Evolutionary conservation across 1,139 yeast genomes (phyloP), one percentile per base, ranked within the genome.

Genomic region (Lizanozyma gosingica): DNA sequence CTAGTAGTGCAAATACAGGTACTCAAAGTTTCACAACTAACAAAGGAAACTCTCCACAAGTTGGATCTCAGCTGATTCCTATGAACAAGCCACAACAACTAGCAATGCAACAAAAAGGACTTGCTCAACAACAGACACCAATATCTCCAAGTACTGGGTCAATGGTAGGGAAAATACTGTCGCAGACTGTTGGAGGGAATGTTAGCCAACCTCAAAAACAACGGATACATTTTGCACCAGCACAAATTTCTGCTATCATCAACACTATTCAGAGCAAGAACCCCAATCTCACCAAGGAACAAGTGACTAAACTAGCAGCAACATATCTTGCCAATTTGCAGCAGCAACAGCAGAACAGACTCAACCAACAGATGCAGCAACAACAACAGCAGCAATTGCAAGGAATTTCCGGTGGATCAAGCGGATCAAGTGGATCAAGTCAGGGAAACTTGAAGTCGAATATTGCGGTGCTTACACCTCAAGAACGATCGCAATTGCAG

Each of bases 241-340:
- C 80, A 1, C 90, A 82, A 52, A 82, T 83, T 2, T 73, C 85
- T 4, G 83, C 84, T 2, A 71, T 83, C 39, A 77, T 83, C 43
- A 78, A 74, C 46, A 81, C 83, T 40, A 80, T 83, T 41, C 84
- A 80, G 49, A 67, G 73, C 15, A 83, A 81, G 52, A 76, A 83
- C 52, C 94, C 94, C 1, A 73, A 71, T 22, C 63, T 81, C 53
- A 67, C 82, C 2, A 79, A 80, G 45, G 85, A 80, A 43, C 87
- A 83, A 50, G 88, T 82, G 2, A 79, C 86, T 0, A 77, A 79
- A 49, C 63, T 80, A 45, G 90, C 90, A 0, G 85, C 84, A 4
- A 76, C 80, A 29, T 82, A 81, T 52, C 62, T 83, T 44, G 83
- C 84, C 3, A 75, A 69, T 45, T 58, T 75, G 22, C 81, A 75